These are phyloP conservation scores for Vaccinium corymbosum DNA, from an alignment of 148 eudicot species.

Conservation along the genomic window DNA sequence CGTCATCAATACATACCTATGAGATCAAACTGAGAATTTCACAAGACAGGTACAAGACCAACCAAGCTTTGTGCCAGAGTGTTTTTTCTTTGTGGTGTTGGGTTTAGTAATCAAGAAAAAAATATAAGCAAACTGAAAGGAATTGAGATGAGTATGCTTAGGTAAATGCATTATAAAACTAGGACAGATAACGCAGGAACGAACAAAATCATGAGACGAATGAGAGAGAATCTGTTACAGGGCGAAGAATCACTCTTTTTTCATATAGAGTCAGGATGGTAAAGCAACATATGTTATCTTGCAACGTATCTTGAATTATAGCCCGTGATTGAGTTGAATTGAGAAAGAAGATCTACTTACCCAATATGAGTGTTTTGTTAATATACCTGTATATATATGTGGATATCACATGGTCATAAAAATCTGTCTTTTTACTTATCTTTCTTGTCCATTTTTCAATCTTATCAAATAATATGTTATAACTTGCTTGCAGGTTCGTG, in stretches of 20 bases:
- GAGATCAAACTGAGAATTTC: not conserved
- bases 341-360: not conserved
- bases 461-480: not conserved
- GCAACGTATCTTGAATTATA: not conserved
- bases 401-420: not conserved
- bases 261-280: not conserved
- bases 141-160: not conserved
- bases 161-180: not conserved
- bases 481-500: constrained; percentile 63
- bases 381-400: not conserved
- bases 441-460: not conserved
- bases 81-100: not conserved
- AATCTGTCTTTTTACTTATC: not conserved
- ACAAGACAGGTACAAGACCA: not conserved
- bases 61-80: not conserved
- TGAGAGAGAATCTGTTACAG: not conserved
- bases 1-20: not conserved
- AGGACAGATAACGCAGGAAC: not conserved
- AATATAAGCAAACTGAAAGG: not conserved
- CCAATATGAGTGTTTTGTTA: not conserved
- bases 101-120: not conserved
- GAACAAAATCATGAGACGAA: not conserved
- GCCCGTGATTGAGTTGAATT: not conserved
- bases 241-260: not conserved
- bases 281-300: not conserved